Evolutionary conservation across 2,329 filamentous ascomycete genomes (phyloP).

Genomic region (Orbilia blumenaviensis): DNA sequence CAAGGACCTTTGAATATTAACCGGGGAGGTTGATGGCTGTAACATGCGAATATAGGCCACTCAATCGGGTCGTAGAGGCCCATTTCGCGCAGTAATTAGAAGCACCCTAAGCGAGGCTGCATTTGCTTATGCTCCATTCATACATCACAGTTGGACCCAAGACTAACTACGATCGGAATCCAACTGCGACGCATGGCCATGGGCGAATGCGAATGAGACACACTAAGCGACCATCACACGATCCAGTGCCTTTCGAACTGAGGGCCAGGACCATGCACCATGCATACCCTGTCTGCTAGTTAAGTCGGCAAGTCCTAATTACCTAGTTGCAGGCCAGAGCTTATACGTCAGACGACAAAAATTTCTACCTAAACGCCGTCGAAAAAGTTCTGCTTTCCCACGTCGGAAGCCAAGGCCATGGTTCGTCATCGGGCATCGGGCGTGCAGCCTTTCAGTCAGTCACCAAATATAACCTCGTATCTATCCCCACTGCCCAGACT

Average conservation of each 20-base stretch:
- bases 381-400: slow-evolving; percentile 24
- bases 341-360: slow-evolving; percentile 37
- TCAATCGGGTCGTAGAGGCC: slow-evolving; percentile 27
- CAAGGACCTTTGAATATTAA: slow-evolving; percentile 28
- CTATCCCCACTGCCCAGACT: slow-evolving; percentile 24
- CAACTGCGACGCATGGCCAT: slow-evolving; percentile 28
- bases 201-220: slow-evolving; percentile 36
- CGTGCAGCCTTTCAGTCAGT: slow-evolving; percentile 17
- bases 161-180: slow-evolving; percentile 41
- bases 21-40: slow-evolving; percentile 28
- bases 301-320: background rate
- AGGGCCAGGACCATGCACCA: slow-evolving; percentile 30
- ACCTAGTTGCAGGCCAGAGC: background rate
- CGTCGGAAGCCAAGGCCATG: slow-evolving; percentile 15
- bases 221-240: slow-evolving; percentile 33
- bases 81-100: slow-evolving; percentile 25
- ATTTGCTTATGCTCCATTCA: slow-evolving; percentile 36
- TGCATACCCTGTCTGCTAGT: background rate
- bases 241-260: slow-evolving; percentile 14
- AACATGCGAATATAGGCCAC: slow-evolving; percentile 23
- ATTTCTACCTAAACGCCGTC: slow-evolving; percentile 35
- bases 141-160: slow-evolving; percentile 18
- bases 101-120: slow-evolving; percentile 45
- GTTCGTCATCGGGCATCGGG: slow-evolving; percentile 48
- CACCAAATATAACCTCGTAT: slow-evolving; percentile 46